Percentiles rank a stretch among this genome's conserved stretches.
Evolutionary conservation across 768 basidiomycete species (phyloP).

Genomic region (Termitomyces sp.): DNA sequence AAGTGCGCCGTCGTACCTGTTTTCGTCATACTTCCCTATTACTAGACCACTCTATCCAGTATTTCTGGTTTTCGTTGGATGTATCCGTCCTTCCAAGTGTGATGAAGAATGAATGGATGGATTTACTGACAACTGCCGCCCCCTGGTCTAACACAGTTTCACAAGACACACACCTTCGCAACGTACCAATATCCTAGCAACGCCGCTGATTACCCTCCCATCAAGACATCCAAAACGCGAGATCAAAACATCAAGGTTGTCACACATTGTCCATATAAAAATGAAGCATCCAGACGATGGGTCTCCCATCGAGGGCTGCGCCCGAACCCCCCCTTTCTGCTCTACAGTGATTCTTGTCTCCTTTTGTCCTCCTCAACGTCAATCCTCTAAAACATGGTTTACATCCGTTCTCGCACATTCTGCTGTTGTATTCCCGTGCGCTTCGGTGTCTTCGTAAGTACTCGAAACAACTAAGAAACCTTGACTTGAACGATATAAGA

Average conservation of each 20-base stretch:
- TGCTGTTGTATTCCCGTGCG: conserved; percentile 65
- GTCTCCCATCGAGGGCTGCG: conserved; percentile 29
- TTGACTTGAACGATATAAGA: conserved; percentile 14
- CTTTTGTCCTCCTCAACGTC: conserved; percentile 9
- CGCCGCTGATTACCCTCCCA: conserved; percentile 6
- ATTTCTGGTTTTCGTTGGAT: too few relatives aligned
- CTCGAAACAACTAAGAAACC: not conserved
- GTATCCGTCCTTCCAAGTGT: too few relatives aligned
- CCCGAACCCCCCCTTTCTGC: conserved; percentile 22
- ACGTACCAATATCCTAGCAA: not conserved
- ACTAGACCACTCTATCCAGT: too few relatives aligned
- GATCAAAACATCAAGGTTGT: conserved; percentile 10
- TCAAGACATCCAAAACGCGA: conserved; percentile 7
- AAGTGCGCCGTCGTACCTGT: too few relatives aligned
- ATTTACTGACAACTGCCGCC: not conserved
- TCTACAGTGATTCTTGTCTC: conserved; percentile 14
- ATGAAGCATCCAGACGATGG: not conserved
- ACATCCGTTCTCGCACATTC: conserved; percentile 51
- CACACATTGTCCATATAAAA: conserved; percentile 10
- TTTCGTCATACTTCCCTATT: too few relatives aligned
- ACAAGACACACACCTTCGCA: not conserved
- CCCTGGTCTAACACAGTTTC: not conserved
- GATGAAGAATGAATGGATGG: too few relatives aligned
- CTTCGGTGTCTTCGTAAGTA: conserved; percentile 51
- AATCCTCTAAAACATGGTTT: conserved; percentile 33